A percentile compares a stretch with the other conserved stretches of the same genome.
phyloP scores from a whole-genome alignment of 495 filamentous ascomycete genomes.

The Parathielavia hyrcaniae region DNA sequence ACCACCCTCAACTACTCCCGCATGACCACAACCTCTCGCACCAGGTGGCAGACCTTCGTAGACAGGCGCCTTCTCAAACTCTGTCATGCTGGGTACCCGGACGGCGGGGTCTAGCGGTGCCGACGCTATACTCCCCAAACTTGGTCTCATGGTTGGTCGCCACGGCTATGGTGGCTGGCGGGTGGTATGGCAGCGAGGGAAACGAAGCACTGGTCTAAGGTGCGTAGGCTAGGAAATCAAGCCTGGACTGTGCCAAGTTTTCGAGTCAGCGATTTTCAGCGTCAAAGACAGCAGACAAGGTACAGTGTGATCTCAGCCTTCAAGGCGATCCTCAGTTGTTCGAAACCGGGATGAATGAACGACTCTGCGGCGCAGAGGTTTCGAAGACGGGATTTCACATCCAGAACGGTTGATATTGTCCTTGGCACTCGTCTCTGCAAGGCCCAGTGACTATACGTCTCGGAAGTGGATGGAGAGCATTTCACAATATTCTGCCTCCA shows the following conservation, averaged over 20 bases:
- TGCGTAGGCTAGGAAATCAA: slow-evolving; percentile 7
- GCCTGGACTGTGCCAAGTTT: too few relatives aligned
- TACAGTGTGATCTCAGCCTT: too few relatives aligned
- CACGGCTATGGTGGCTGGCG: slow-evolving; percentile 51
- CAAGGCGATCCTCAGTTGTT: not conserved
- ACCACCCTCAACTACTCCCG: not conserved
- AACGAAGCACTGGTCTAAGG: slow-evolving; percentile 36
- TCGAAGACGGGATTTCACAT: slow-evolving; percentile 3
- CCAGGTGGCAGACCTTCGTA: slow-evolving; percentile 41
- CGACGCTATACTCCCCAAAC: slow-evolving; percentile 53
- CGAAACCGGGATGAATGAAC: not conserved
- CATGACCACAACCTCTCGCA: slow-evolving; percentile 17
- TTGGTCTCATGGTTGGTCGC: slow-evolving; percentile 44
- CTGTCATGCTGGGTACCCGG: slow-evolving; percentile 49
- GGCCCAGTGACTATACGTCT: not conserved
- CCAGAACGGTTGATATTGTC: slow-evolving; percentile 7
- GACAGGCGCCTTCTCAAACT: slow-evolving; percentile 44
- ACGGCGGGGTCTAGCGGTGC: slow-evolving; percentile 46
- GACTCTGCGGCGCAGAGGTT: not conserved
- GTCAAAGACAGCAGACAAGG: too few relatives aligned
- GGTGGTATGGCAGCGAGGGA: slow-evolving; percentile 45
- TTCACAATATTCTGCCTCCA: slow-evolving; percentile 73
- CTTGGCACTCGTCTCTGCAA: not conserved
- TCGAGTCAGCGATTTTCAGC: too few relatives aligned
- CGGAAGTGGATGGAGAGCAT: slow-evolving; percentile 42